phyloP scores from a whole-genome alignment of 495 filamentous ascomycete genomes.

The Polyplosphaeria fusca region DNA sequence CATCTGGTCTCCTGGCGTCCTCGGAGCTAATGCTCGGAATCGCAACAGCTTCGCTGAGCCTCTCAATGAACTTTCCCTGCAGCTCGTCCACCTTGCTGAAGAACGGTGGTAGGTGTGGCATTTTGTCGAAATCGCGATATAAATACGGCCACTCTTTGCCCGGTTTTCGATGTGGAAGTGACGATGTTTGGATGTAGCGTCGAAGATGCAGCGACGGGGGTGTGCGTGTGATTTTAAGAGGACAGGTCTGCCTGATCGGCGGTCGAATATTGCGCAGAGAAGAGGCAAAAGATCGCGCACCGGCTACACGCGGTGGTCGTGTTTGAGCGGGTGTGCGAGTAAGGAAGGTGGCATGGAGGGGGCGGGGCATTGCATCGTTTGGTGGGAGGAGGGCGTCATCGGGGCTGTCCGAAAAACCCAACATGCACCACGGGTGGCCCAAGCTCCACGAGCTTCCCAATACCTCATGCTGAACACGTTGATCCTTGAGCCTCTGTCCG shows the following conservation, averaged over 20 bases:
- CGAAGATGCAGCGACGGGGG: not conserved
- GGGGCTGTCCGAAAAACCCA: not conserved
- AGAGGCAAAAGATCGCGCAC: not conserved
- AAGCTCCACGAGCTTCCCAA: too few relatives aligned
- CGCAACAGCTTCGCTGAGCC: constrained; percentile 85
- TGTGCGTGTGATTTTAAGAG: not conserved
- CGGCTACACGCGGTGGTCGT: not conserved
- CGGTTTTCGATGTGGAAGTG: not conserved
- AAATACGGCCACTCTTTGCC: constrained; percentile 39
- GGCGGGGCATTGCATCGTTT: constrained; percentile 16
- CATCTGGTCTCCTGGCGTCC: constrained; percentile 79
- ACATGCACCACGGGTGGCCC: not conserved
- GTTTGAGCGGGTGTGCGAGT: not conserved
- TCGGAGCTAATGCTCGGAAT: constrained; percentile 95
- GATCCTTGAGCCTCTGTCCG: too few relatives aligned
- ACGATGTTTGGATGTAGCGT: not conserved
- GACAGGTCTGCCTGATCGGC: not conserved
- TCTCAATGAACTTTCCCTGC: constrained; percentile 81
- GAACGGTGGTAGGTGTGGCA: constrained; percentile 42
- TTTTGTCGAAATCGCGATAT: constrained; percentile 36
- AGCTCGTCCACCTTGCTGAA: constrained; percentile 67
- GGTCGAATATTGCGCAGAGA: not conserved
- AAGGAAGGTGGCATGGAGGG: constrained; percentile 12
- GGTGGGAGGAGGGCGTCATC: not conserved
- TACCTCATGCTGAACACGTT: too few relatives aligned